Evolutionary conservation across 208 protist genomes (phyloP).

Genomic region (Leishmania aethiopica): DNA sequence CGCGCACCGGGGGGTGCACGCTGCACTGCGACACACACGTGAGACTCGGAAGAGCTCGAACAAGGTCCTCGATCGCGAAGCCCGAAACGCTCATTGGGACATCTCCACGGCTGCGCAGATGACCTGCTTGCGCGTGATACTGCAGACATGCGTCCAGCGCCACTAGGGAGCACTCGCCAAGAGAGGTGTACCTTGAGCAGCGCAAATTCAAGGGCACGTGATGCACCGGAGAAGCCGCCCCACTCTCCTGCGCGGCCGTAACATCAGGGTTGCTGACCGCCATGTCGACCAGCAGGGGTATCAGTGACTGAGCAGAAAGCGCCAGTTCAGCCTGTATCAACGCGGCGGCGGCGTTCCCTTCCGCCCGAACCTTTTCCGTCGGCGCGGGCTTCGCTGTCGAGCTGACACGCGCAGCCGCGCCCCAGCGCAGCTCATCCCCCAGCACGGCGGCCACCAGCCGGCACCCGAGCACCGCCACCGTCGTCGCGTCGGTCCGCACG

Average conservation of each 20-base stretch:
- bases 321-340: constrained; percentile 32
- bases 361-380: constrained; percentile 25
- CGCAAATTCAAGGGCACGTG: constrained; percentile 49
- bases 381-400: not conserved
- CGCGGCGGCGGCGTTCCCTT: not conserved
- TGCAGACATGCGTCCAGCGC: constrained; percentile 68
- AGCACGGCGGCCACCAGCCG: constrained; percentile 68
- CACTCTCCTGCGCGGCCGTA: constrained; percentile 35
- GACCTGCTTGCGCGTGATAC: constrained; percentile 25
- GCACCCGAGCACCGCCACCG: constrained; percentile 60
- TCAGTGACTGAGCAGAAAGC: constrained; percentile 34
- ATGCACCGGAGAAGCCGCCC: constrained; percentile 60
- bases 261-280: constrained; percentile 77
- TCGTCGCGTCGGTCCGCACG: constrained; percentile 52
- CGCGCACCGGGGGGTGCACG: constrained; percentile 67
- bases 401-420: not conserved
- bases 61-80: constrained; percentile 45
- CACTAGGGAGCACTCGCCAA: constrained; percentile 74
- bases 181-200: constrained; percentile 63
- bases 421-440: constrained; percentile 37
- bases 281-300: constrained; percentile 64
- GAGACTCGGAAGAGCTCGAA: constrained; percentile 49
- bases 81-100: not conserved
- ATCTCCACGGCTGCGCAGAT: constrained; percentile 23
- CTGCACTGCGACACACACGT: constrained; percentile 56